phyloP scores from a whole-genome alignment of 2,329 filamentous ascomycete species.

The Huntiella savannae region DNA sequence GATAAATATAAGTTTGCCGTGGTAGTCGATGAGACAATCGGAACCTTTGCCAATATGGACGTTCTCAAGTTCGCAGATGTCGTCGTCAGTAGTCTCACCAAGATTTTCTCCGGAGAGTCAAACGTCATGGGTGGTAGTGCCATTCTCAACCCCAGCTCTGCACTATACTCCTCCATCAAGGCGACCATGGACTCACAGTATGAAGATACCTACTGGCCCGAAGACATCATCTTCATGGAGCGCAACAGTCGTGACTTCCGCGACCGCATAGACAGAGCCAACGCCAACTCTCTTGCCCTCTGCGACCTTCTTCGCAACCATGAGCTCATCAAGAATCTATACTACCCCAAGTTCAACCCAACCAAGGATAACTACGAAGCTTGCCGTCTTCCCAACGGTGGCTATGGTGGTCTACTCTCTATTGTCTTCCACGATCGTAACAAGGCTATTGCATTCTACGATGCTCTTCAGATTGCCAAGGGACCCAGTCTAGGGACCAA shows the following conservation, averaged over 20 bases:
- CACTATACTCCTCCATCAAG: constrained; percentile 53
- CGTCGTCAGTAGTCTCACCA: constrained; percentile 86
- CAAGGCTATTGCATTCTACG: constrained; percentile 67
- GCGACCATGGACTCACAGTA: constrained; percentile 43
- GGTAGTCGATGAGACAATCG: constrained; percentile 89
- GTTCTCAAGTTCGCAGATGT: constrained; percentile 78
- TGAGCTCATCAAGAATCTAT: constrained; percentile 51
- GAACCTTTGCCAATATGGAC: constrained; percentile 90
- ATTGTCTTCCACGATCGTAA: constrained; percentile 54
- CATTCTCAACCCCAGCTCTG: constrained; percentile 45
- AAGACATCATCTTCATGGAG: constrained; percentile 89
- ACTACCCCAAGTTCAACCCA: constrained; percentile 68
- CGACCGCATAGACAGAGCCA: constrained; percentile 64
- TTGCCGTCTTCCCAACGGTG: constrained; percentile 52
- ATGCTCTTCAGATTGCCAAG: constrained; percentile 72
- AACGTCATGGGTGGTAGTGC: constrained; percentile 90
- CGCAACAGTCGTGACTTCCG: constrained; percentile 88
- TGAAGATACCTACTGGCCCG: constrained; percentile 84
- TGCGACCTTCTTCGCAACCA: constrained; percentile 48
- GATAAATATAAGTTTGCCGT: constrained; percentile 75
- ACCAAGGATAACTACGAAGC: constrained; percentile 59
- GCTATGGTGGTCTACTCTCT: constrained; percentile 80
- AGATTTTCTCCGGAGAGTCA: constrained; percentile 91
- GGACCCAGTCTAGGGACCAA: constrained; percentile 92
- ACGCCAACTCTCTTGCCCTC: constrained; percentile 67